These are phyloP conservation scores for Didymella glomerata DNA, from an alignment of 2,329 filamentous ascomycete genomes.

Conservation along the genomic window DNA sequence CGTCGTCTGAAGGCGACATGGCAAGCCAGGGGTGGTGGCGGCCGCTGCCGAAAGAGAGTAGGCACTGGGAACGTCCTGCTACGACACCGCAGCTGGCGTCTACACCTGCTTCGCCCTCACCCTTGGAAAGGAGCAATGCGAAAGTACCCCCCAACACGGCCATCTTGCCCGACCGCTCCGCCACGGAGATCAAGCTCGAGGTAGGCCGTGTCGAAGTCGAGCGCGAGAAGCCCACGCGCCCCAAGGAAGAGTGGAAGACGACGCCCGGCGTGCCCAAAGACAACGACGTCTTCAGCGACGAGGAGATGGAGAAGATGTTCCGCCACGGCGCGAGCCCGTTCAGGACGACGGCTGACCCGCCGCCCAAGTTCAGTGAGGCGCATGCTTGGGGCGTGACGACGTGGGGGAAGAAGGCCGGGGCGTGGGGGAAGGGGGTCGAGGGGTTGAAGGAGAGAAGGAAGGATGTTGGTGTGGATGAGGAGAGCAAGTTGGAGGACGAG, in stretches of 20 bases:
- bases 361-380: constrained; percentile 61
- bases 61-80: constrained; percentile 69
- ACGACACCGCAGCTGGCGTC: neutral
- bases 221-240: neutral
- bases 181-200: neutral
- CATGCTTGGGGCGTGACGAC: constrained; percentile 64
- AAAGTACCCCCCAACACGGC: constrained; percentile 10
- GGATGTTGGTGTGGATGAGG: constrained; percentile 53
- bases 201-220: neutral
- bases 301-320: constrained; percentile 48
- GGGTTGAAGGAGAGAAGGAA: constrained; percentile 51
- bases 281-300: constrained; percentile 20
- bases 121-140: too few relatives aligned
- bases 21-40: constrained; percentile 66
- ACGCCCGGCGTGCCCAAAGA: constrained; percentile 7
- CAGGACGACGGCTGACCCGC: constrained; percentile 54
- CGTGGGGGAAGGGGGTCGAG: constrained; percentile 61
- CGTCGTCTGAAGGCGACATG: constrained; percentile 40
- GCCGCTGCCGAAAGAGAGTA: constrained; percentile 68
- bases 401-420: constrained; percentile 63
- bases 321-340: constrained; percentile 58
- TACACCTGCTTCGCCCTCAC: neutral
- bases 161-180: constrained; percentile 1
- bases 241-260: neutral
- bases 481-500: neutral